Evolutionary conservation across 129 eudicot genomes (phyloP), one percentile per base, ranked within the genome.

Genomic region (Gnaphalium uliginosum): DNA sequence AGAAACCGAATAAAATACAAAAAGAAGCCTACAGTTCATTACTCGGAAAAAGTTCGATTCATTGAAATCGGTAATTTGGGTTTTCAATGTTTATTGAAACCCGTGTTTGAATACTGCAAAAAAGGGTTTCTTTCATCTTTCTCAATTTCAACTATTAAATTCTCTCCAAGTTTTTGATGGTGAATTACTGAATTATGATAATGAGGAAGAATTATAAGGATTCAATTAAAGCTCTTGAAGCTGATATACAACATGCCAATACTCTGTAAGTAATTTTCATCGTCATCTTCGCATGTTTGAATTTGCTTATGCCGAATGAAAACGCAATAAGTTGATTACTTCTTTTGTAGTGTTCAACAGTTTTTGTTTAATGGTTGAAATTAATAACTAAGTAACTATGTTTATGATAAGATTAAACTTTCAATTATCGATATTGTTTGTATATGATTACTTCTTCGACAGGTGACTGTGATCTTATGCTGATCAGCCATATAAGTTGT

Each of bases 161-260:
- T 32, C 1, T 19, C 15, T 66, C 0, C 25, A 66, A 66, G n/a
- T 2, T 0, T 64, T 39, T 19, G 0, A 10, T 26, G 19, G 39
- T 26, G 27, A 7, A 30, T 46, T 33, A 82, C 50, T 26, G 27
- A 7, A 30, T 46, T 33, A 82, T 58, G 77, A 78, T 41, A 57
- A 87, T 89, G 84, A 71, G 91, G 30, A 84, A 81, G 64, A 57
- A 74, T 64, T 89, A 84, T 77, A 87, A 87, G 57, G 91, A 89
- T 74, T 89, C 96, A 17, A 82, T 89, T 63, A 89, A 89, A 73
- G 87, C 86, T 71, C 91, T 89, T 70, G 91, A 89, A 84, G 91
- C 96, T 63, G 96, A 89, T 89, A 82, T 89, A 63, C 87, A 89
- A 74, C 87, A 78, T 51, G 91, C 89, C 14, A 89, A 89, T 83